phyloP scores from a whole-genome alignment of 441 rosid genomes.

The Breynia disticha region DNA sequence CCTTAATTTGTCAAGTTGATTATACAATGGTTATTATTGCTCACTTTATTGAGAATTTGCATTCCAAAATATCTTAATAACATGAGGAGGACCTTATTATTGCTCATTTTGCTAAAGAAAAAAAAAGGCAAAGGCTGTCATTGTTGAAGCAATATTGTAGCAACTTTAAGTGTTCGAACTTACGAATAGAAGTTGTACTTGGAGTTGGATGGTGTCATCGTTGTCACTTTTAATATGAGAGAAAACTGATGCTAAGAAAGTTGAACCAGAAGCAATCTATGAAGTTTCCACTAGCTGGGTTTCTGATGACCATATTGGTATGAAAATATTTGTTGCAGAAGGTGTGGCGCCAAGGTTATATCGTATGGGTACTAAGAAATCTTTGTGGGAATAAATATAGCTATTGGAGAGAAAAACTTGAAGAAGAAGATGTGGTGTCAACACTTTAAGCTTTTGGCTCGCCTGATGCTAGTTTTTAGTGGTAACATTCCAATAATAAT shows the following conservation, averaged over 20 bases:
- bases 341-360: constrained; percentile 79
- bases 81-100: constrained; percentile 72
- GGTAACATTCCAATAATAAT: constrained; percentile 57
- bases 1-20: too few relatives aligned
- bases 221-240: constrained; percentile 73
- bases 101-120: constrained; percentile 57
- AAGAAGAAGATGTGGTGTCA: constrained; percentile 66
- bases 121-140: constrained; percentile 60
- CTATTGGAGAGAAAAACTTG: constrained; percentile 61
- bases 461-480: constrained; percentile 53
- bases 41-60: constrained; percentile 68
- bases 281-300: constrained; percentile 75
- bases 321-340: constrained; percentile 78
- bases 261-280: constrained; percentile 73
- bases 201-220: constrained; percentile 85
- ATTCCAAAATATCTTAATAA: constrained; percentile 51
- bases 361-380: constrained; percentile 79
- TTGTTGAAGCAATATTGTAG: constrained; percentile 78
- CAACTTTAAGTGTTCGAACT: constrained; percentile 40
- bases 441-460: constrained; percentile 82
- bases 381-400: constrained; percentile 70
- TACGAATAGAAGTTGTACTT: constrained; percentile 68
- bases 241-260: constrained; percentile 56
- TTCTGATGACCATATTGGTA: constrained; percentile 73
- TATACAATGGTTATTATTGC: constrained; percentile 57